These are phyloP conservation scores for Isatis tinctoria DNA, from an alignment of 345 rosid genomes.

Conservation along the genomic window DNA sequence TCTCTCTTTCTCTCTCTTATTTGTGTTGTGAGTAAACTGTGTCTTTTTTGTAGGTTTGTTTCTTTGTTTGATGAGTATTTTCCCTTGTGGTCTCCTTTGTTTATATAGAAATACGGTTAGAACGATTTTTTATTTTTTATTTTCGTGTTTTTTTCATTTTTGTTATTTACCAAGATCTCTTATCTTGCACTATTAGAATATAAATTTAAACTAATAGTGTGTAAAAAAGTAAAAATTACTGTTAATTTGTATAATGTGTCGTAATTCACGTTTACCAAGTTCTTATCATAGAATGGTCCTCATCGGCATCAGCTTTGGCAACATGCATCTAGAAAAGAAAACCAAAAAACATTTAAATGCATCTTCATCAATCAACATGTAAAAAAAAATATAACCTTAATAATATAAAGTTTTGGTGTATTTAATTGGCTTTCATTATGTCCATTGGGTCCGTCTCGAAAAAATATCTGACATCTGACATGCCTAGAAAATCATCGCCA, in stretches of 20 bases:
- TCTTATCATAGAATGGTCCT: not conserved
- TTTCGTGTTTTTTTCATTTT: no score
- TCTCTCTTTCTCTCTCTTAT: not conserved
- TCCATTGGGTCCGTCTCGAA: no score
- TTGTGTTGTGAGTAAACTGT: not conserved
- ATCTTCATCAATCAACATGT: no score
- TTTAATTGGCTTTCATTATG: no score
- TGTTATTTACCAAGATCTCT: not conserved
- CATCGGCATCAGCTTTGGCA: no score
- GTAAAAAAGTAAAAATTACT: not conserved
- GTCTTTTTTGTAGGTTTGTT: not conserved
- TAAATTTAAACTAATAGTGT: not conserved
- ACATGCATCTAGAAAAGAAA: no score
- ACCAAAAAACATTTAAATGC: no score
- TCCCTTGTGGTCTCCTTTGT: not conserved
- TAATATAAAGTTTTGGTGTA: no score
- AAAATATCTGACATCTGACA: no score
- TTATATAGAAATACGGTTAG: conserved; percentile 22
- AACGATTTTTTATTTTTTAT: not conserved
- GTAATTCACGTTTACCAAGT: not conserved
- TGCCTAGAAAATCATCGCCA: no score
- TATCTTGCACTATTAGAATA: not conserved
- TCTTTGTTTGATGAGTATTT: conserved; percentile 8
- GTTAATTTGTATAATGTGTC: not conserved
- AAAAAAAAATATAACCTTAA: no score